Conservation (phyloP, 805 yeast genomes). For the Torulaspora maleeae region DNA sequence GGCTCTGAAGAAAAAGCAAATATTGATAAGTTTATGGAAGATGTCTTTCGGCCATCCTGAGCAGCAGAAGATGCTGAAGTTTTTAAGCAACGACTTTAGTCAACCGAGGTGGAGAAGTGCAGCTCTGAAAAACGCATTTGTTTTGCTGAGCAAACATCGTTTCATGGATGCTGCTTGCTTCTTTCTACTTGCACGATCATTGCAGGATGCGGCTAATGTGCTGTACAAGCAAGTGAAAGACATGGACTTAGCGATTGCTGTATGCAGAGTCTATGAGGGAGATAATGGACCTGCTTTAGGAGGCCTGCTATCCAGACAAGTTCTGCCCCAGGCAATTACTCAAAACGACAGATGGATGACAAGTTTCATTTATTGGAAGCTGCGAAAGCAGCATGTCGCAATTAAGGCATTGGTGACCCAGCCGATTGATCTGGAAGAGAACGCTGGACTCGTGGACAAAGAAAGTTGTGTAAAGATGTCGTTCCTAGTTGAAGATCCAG, state of each 20-base stretch:
- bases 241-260: constrained; percentile 67
- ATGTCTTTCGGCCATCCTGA: constrained; percentile 72
- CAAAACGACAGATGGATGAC: constrained; percentile 76
- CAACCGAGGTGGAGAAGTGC: constrained; percentile 80
- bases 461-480: constrained; percentile 38
- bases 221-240: constrained; percentile 64
- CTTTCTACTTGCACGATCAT: constrained; percentile 70
- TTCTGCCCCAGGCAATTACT: constrained; percentile 54
- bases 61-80: constrained; percentile 72
- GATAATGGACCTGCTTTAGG: constrained; percentile 53
- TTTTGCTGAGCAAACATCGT: constrained; percentile 80
- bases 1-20: constrained; percentile 71
- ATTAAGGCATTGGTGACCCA: constrained; percentile 62
- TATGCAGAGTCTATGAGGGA: constrained; percentile 71
- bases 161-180: constrained; percentile 84
- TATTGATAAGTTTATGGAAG: constrained; percentile 79
- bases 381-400: constrained; percentile 46
- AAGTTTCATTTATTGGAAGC: constrained; percentile 75
- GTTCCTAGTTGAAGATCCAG: constrained; percentile 75
- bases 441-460: constrained; percentile 29
- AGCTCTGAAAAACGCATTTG: constrained; percentile 90
- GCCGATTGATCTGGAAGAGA: constrained; percentile 40
- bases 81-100: constrained; percentile 70
- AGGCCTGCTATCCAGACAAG: constrained; percentile 43
- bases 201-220: constrained; percentile 74